A percentile compares a stretch with the other conserved stretches of the same genome.
Evolutionary conservation across 192 early-diverging fungal species (phyloP).

Genomic region (Dissophora globulifera): DNA sequence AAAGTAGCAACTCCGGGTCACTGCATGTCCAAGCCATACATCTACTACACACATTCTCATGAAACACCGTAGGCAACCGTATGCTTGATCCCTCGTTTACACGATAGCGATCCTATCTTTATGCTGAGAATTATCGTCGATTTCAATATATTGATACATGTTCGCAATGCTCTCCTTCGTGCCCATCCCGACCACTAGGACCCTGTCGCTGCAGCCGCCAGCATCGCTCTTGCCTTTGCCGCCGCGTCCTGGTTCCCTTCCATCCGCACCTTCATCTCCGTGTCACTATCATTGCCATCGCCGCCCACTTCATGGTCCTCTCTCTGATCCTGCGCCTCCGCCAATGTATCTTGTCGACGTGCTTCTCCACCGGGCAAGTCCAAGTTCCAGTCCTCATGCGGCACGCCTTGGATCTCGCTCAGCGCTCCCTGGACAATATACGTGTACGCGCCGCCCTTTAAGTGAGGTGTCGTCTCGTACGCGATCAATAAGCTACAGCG

Average conservation of each 20-base stretch:
- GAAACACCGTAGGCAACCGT: too few species aligned
- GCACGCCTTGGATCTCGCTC: slow-evolving; percentile 64
- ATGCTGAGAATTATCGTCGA: too few species aligned
- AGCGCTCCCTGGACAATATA: slow-evolving; percentile 67
- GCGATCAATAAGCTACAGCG: slow-evolving; percentile 63
- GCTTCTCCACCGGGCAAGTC: slow-evolving; percentile 9
- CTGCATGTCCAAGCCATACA: too few species aligned
- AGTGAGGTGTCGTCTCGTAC: slow-evolving; percentile 62
- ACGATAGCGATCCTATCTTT: too few species aligned
- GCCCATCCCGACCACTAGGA: too few species aligned
- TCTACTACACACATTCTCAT: too few species aligned
- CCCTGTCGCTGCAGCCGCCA: slow-evolving; percentile 9
- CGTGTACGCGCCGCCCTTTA: slow-evolving; percentile 63
- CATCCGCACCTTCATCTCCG: slow-evolving; percentile 9
- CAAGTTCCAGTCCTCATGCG: slow-evolving; percentile 46
- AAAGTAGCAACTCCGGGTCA: too few species aligned
- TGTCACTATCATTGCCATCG: not conserved
- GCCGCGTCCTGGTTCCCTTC: slow-evolving; percentile 32
- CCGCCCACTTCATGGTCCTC: not conserved
- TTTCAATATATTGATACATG: too few species aligned
- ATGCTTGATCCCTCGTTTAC: too few species aligned
- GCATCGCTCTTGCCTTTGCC: slow-evolving; percentile 28
- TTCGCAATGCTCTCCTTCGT: not conserved
- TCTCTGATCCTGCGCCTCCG: not conserved
- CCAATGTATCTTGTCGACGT: not conserved